Evolutionary conservation across 2,329 filamentous ascomycete genomes (phyloP), one percentile per base, ranked within the genome.

Genomic region (Lachnellula cervina): DNA sequence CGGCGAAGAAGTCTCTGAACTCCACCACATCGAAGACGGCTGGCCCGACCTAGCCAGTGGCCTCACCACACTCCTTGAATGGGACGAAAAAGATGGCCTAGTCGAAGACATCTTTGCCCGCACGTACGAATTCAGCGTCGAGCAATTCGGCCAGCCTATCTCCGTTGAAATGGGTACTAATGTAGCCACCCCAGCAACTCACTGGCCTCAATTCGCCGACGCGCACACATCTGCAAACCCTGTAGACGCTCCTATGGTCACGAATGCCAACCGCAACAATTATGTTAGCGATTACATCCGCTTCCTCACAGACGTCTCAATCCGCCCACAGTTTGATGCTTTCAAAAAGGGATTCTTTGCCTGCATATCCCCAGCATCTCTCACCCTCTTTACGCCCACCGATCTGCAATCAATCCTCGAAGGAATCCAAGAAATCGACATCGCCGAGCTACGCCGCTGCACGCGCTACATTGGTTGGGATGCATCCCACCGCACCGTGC

Each of bases 271-370:
- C 69, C 84, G 91, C 45, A 78, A 85, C 51, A 80, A 83, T 32
- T 99, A 90, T 64, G 85, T 96, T 4, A 81, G 79, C 54, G 89
- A 96, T 71, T 97, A 97, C 70, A 87, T 95, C 62, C 80, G 80
- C 56, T 95, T 91, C 78, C 79, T 97, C 25, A 90, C 89, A 0
- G 82, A 90, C 66, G 79, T 88, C 38, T 94, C 90, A 0, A 78
- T 97, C 43, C 75, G 78, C 0, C 83, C 87, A 0, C 92, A 97
- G 68, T 91, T 86, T 64, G 77, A 83, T 51, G 90, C 93, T 1
- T 96, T 99, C 69, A 79, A 85, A 25, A 80, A 81, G 21, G 94
- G 94, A 2, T 97, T 97, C 73, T 81, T 82, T 55, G 79, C 83
- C 1, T 92, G 90, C 63, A 76, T 96, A 25, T 80, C 88, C 57